Base-by-base conservation (phyloP, 495 filamentous ascomycete species). In the Tetracladium marchalianum region DNA sequence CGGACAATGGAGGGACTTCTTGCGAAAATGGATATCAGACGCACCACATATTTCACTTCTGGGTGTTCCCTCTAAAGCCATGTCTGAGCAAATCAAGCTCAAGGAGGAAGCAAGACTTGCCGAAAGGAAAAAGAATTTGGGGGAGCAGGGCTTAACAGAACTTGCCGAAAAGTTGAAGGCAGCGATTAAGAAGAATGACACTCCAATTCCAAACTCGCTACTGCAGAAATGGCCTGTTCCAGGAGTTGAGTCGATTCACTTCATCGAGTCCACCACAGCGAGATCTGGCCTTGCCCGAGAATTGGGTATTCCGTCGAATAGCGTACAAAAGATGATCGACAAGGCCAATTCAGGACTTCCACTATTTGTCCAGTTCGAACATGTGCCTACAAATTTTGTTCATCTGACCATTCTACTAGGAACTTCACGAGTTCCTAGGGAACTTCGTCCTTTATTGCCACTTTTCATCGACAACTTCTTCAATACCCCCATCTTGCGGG, bases 301-400 rank as follows among this genome's bases (percentile, higher is more conserved):
- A 47, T 65, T 87, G 47, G 87, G 87, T 8, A 68, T 62, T 2
- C 56, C 76, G 0, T 66, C 80, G 16, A 90, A 87, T 56, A 56
- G 71, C 0, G 71, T 83, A n/a, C 92, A 98, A 60, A 73, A 80
- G 44, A 58, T 81, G 38, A 75, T 98, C 41, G 85, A 95, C 55
- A 68, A 72, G 17, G 80, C 89, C 43, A 69, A 72, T 8, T 53
- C 72, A 3, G 72, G 73, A 40, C 53, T 77, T 33, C 86, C 90
- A 1, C 70, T 95, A 2, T 99, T 95, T 63, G 73, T 99, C n/a
- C 93, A 99, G 64, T 99, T 92, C 54, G 92, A 99, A 67, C 78
- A 94, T 54, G 83, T 95, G 31, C 77, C 80, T 31, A 90, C 85
- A 37, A 90, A 84, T 54, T 99, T 99, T 58, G 87, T 95, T 36